Conservation (phyloP, 345 rosid genomes). For the Eucalyptus erythrocorys region DNA sequence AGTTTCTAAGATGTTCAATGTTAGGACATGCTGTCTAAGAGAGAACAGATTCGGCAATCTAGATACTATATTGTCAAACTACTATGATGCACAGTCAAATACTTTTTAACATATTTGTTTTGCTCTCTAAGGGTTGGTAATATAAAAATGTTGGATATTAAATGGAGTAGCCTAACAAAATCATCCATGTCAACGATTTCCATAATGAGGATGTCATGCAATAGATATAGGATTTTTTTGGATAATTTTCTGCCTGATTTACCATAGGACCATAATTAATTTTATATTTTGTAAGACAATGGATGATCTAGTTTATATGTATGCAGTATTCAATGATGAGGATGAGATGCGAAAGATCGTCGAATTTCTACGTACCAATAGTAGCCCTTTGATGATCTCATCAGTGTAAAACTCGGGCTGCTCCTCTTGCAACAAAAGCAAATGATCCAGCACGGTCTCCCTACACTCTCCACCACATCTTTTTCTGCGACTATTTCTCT, state of each 20-base stretch:
- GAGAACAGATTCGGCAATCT: background rate
- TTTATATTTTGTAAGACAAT: background rate
- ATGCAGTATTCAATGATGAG: background rate
- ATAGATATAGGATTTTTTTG: background rate
- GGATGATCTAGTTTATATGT: background rate
- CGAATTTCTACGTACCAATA: conserved; percentile 9
- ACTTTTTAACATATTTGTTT: background rate
- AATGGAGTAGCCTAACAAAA: background rate
- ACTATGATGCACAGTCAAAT: background rate
- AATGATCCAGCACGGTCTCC: conserved; percentile 28
- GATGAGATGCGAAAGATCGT: background rate
- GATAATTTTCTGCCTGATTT: background rate
- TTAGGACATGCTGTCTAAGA: background rate
- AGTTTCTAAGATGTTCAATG: background rate
- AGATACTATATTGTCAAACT: background rate
- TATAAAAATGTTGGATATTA: too few species aligned
- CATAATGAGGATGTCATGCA: background rate
- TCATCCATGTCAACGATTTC: too few species aligned
- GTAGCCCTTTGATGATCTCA: conserved; percentile 34
- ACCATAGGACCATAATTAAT: background rate
- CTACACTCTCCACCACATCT: background rate
- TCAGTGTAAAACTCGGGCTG: conserved; percentile 35
- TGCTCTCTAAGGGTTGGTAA: too few species aligned
- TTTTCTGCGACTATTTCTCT: background rate
- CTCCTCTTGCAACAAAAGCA: conserved; percentile 19